These are phyloP conservation scores for Fusarium kyushuense DNA, from an alignment of 2,329 filamentous ascomycete species.

Conservation along the genomic window DNA sequence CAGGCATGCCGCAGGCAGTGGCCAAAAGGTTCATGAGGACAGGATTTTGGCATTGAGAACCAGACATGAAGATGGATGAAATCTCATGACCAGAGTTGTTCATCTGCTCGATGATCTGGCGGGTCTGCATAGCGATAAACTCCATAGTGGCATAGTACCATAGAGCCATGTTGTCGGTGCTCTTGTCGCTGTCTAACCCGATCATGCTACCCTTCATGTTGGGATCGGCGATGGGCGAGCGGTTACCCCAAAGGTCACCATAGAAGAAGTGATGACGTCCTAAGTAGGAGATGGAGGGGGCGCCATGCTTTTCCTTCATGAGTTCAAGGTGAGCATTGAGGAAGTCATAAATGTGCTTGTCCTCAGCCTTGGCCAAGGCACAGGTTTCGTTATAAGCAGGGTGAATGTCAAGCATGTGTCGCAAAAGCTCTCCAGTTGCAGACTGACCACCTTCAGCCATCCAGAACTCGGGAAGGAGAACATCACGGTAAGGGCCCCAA, in stretches of 20 bases:
- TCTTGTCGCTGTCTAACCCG: conserved; percentile 88
- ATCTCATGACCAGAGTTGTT: conserved; percentile 90
- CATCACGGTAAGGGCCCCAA: conserved; percentile 97
- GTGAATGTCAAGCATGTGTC: conserved; percentile 95
- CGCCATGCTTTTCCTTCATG: conserved; percentile 74
- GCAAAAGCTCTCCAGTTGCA: conserved; percentile 92
- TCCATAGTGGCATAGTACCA: conserved; percentile 98
- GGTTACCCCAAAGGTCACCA: conserved; percentile 96
- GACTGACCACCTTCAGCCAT: conserved; percentile 98
- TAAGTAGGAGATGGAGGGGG: conserved; percentile 85
- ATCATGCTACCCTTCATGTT: conserved; percentile 93
- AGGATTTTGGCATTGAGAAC: conserved; percentile 95
- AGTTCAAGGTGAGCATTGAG: conserved; percentile 88
- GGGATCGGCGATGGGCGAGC: conserved; percentile 91
- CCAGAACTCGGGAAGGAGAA: conserved; percentile 92
- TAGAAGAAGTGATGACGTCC: conserved; percentile 98
- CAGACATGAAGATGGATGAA: conserved; percentile 97
- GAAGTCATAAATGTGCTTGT: conserved; percentile 94
- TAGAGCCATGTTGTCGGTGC: conserved; percentile 85
- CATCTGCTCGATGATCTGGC: conserved; percentile 95
- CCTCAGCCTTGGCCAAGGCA: conserved; percentile 82
- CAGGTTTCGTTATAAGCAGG: conserved; percentile 86
- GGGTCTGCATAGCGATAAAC: conserved; percentile 96
- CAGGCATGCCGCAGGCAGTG: conserved; percentile 90
- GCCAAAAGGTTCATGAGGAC: conserved; percentile 93